Conservation (phyloP, 2,329 filamentous ascomycete species). For the Colletotrichum falcatum region DNA sequence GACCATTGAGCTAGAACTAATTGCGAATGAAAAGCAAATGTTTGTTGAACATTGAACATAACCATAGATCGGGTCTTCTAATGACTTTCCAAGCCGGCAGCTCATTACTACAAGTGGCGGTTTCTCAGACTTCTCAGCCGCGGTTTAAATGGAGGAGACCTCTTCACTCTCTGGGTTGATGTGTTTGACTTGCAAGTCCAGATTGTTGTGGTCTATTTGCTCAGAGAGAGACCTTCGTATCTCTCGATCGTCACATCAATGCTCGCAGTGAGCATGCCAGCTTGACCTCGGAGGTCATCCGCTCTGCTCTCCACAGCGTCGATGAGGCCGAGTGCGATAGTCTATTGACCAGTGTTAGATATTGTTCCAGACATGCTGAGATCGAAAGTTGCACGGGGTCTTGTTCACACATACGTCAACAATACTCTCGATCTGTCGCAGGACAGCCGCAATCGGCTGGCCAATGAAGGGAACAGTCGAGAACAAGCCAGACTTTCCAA, state of each 20-base stretch:
- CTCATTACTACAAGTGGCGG: not conserved
- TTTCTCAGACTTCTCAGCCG: not conserved
- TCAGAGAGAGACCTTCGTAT: not conserved
- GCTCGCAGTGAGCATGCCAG: not conserved
- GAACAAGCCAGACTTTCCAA: slow-evolving; percentile 50
- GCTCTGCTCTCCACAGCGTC: slow-evolving; percentile 45
- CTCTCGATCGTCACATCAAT: not conserved
- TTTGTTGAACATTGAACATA: too few relatives aligned
- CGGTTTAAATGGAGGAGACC: accelerated
- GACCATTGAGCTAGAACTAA: not conserved
- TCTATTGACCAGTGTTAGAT: slow-evolving; percentile 12
- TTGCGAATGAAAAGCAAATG: not conserved
- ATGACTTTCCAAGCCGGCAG: too few relatives aligned
- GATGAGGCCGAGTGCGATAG: slow-evolving; percentile 43
- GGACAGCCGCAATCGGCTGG: slow-evolving; percentile 44
- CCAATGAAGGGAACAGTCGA: slow-evolving; percentile 46
- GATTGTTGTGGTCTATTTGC: not conserved
- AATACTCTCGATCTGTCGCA: slow-evolving; percentile 44
- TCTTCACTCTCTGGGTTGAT: not conserved
- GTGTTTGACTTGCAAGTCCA: not conserved
- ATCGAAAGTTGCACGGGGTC: not conserved
- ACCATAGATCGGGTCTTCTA: not conserved
- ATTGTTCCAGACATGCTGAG: too few relatives aligned
- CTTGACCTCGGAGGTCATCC: not conserved
- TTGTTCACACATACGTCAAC: slow-evolving; percentile 45